Conservation (phyloP, 257 asterid species). For the Solanum virginianum region DNA sequence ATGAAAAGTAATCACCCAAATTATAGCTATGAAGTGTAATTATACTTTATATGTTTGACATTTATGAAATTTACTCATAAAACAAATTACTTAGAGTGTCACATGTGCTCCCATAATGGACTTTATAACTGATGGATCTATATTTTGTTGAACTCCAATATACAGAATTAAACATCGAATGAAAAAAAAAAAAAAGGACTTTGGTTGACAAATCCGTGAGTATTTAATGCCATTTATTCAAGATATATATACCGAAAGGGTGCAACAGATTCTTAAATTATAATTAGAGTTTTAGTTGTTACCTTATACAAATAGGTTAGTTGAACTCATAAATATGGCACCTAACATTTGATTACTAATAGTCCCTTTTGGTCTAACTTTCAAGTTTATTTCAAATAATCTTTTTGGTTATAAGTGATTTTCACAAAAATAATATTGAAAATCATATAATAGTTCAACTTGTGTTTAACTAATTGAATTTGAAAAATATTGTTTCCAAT, state of each 20-base stretch:
- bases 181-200: neutral
- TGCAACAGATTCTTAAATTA: neutral
- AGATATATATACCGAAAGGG: neutral
- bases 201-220: neutral
- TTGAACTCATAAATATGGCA: neutral
- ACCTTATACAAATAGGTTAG: neutral
- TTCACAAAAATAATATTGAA: neutral
- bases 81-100: neutral
- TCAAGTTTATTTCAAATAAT: neutral
- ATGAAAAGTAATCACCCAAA: too few relatives aligned
- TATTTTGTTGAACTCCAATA: rapidly evolving
- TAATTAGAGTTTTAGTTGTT: neutral
- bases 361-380: neutral
- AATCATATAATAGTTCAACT: neutral
- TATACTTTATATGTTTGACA: too few relatives aligned
- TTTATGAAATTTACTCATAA: too few relatives aligned
- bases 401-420: neutral
- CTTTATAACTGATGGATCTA: rapidly evolving
- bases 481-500: neutral
- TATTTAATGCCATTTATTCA: neutral
- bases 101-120: rapidly evolving
- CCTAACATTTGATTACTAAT: neutral
- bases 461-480: neutral
- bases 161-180: neutral
- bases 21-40: too few relatives aligned